Percentiles rank a stretch among this genome's conserved stretches.
Evolutionary conservation across 805 yeast genomes (phyloP).

Genomic region (Cyberlindnera mrakii): DNA sequence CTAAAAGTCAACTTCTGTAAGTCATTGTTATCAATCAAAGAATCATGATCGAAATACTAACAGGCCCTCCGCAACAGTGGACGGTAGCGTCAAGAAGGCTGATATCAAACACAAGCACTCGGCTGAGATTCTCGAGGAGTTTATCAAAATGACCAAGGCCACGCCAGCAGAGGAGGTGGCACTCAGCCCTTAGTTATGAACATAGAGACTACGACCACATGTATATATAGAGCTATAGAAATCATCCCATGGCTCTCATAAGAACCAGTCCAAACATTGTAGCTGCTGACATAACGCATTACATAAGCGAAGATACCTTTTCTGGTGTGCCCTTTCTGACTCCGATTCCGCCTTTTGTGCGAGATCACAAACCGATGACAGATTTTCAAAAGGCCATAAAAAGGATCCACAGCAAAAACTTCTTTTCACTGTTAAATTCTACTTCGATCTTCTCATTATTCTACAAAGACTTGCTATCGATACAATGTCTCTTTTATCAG

Average conservation of each 20-base stretch:
- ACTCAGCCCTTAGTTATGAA: neutral
- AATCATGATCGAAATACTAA: neutral
- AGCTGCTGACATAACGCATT: too few species aligned
- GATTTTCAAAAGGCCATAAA: neutral
- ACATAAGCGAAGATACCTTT: too few species aligned
- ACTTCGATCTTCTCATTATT: too few species aligned
- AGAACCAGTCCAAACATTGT: too few species aligned
- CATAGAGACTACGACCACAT: neutral
- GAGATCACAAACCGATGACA: neutral
- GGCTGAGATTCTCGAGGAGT: constrained; percentile 48
- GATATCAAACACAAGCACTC: constrained; percentile 48
- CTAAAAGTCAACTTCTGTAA: constrained; percentile 33
- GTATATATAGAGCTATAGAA: neutral
- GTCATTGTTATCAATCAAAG: constrained; percentile 1
- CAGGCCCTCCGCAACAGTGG: constrained; percentile 5
- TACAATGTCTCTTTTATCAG: neutral
- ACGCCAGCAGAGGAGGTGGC: constrained; percentile 34
- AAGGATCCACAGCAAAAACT: too few species aligned
- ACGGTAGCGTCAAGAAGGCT: constrained; percentile 35
- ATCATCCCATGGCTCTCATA: too few species aligned
- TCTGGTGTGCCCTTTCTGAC: too few species aligned
- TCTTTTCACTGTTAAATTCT: too few species aligned
- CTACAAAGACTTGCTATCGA: too few species aligned
- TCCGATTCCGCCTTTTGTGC: too few species aligned
- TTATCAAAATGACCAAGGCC: constrained; percentile 50